A percentile compares a stretch with the other conserved stretches of the same genome.
phyloP scores from a whole-genome alignment of 768 basidiomycete genomes.

The Leccinum truebloodii region DNA sequence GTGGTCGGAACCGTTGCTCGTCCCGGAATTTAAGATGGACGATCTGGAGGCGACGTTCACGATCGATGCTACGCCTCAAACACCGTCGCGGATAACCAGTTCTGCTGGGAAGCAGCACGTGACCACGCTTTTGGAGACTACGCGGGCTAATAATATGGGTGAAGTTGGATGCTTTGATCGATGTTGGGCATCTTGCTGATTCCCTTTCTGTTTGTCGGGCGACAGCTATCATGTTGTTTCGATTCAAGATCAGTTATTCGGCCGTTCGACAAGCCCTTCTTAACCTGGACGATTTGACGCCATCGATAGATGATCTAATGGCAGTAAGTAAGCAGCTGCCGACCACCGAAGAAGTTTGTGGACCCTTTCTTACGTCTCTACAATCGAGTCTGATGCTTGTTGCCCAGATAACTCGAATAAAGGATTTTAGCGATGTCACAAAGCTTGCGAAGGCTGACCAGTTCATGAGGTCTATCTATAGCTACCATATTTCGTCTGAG shows the following conservation, averaged over 20 bases:
- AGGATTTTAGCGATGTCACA: slow-evolving; percentile 66
- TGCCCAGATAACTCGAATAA: slow-evolving; percentile 59
- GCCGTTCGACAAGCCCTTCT: slow-evolving; percentile 74
- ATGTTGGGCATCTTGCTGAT: slow-evolving; percentile 4
- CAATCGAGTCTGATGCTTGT: not conserved
- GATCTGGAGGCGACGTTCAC: slow-evolving; percentile 78
- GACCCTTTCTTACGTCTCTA: not conserved
- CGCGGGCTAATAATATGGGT: slow-evolving; percentile 85
- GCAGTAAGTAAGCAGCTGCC: slow-evolving; percentile 76
- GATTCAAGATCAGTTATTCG: slow-evolving; percentile 63
- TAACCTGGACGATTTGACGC: slow-evolving; percentile 63
- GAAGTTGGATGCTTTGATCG: slow-evolving; percentile 18
- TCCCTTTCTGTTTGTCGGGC: not conserved
- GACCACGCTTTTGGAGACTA: slow-evolving; percentile 75
- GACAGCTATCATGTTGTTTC: slow-evolving; percentile 80
- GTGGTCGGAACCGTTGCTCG: slow-evolving; percentile 61
- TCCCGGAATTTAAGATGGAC: slow-evolving; percentile 53
- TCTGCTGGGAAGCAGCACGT: slow-evolving; percentile 57
- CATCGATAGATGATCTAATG: slow-evolving; percentile 76
- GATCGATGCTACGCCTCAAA: slow-evolving; percentile 48
- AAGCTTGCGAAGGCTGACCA: slow-evolving; percentile 84
- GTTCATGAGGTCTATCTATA: slow-evolving; percentile 62
- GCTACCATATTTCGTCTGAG: not conserved
- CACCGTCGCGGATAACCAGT: slow-evolving; percentile 42
- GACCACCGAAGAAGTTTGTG: slow-evolving; percentile 71